Conservation (phyloP, 2,329 filamentous ascomycete genomes). For the Fusarium sp. region DNA sequence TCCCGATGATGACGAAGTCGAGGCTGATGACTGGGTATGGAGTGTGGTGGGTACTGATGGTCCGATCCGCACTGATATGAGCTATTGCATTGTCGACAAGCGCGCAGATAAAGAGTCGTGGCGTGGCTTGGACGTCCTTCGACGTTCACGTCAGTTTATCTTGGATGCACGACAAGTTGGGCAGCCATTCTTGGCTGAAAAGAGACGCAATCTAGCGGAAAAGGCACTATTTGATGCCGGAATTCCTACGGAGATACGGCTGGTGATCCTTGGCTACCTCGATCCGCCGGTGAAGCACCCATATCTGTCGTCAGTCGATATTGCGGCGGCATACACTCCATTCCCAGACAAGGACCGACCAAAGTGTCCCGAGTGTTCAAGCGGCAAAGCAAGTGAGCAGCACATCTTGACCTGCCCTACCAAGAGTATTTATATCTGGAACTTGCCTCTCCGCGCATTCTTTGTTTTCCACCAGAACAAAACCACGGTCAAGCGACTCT, state of each 20-base stretch:
- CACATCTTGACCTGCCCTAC: not conserved
- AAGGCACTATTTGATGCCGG: not conserved
- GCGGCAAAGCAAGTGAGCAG: not conserved
- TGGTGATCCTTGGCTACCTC: not conserved
- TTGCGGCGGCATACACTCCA: slow-evolving; percentile 1
- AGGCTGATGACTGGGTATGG: slow-evolving; percentile 6
- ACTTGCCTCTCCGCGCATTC: not conserved
- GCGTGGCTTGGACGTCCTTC: not conserved
- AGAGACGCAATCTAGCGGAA: not conserved
- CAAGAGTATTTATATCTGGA: not conserved
- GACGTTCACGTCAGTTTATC: slow-evolving; percentile 25
- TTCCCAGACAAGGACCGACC: not conserved
- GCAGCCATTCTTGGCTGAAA: not conserved
- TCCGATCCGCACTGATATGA: slow-evolving; percentile 2
- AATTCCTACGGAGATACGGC: slow-evolving; percentile 11
- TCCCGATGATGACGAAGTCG: slow-evolving; percentile 5
- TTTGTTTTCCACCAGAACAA: not conserved
- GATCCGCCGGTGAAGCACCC: not conserved
- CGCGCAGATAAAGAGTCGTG: not conserved
- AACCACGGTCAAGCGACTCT: not conserved
- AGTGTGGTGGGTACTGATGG: slow-evolving; percentile 4
- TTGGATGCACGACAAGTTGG: slow-evolving; percentile 14
- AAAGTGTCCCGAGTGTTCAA: not conserved
- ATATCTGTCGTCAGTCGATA: slow-evolving; percentile 16
- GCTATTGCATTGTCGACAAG: not conserved